Conservation (phyloP, 2,329 filamentous ascomycete species). For the Fonsecaea monophora region DNA sequence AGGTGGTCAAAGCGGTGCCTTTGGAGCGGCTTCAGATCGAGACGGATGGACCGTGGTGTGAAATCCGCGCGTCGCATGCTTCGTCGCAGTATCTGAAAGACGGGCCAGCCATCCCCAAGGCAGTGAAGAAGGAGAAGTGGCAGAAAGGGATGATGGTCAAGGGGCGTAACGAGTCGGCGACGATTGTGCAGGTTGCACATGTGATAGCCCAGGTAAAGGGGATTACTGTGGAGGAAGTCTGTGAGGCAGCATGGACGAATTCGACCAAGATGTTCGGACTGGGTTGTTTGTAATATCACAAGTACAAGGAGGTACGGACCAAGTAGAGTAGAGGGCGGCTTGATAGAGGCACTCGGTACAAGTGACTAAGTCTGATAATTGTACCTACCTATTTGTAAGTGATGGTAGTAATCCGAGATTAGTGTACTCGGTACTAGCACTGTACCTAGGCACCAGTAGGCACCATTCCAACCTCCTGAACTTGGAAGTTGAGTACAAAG, state of each 20-base stretch:
- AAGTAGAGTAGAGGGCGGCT: conserved; percentile 5
- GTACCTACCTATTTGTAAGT: too few relatives aligned
- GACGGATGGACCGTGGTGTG: conserved; percentile 97
- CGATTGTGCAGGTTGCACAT: conserved; percentile 84
- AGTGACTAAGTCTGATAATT: too few relatives aligned
- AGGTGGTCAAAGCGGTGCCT: conserved; percentile 79
- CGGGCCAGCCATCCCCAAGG: conserved; percentile 75
- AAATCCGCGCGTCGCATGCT: conserved; percentile 87
- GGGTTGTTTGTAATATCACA: conserved; percentile 41
- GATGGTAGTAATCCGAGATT: too few relatives aligned
- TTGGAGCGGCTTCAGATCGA: conserved; percentile 87
- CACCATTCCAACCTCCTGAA: too few relatives aligned
- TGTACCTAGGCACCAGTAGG: too few relatives aligned
- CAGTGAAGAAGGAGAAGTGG: conserved; percentile 97
- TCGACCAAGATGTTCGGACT: conserved; percentile 80
- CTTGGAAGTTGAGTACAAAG: too few relatives aligned
- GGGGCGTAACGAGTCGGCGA: conserved; percentile 90
- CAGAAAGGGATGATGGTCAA: conserved; percentile 87
- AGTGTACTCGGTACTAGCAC: too few relatives aligned
- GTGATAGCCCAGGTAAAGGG: conserved; percentile 87
- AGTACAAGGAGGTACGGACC: conserved; percentile 46
- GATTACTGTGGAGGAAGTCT: conserved; percentile 78
- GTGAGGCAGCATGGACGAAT: conserved; percentile 72
- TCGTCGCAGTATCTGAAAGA: conserved; percentile 73
- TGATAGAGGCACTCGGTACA: too few relatives aligned